Evolutionary conservation across 306 rosid species (phyloP), one percentile per base, ranked within the genome.

Genomic region (Ormosia semicastrata): DNA sequence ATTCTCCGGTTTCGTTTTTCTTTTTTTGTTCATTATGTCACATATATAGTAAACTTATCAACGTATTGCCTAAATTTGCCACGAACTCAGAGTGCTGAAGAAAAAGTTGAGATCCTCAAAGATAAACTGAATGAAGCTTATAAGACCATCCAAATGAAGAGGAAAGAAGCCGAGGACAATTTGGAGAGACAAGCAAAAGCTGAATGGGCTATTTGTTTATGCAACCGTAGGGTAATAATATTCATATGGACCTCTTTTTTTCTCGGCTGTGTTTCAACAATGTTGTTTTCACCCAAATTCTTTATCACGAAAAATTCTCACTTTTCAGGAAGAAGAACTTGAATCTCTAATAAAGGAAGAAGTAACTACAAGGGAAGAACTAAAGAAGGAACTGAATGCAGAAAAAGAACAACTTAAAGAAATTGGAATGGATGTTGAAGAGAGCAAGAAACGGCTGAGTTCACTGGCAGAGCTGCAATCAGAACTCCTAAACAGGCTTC

Each of bases 171-270:
- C 4, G 83, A 86, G 79, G 91, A 84, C 0, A 83, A 75, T 56
- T 18, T 56, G 44, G 90, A 88, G 13, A 89, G 86, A 70, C 89
- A 66, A 5, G 56, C 88, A 24, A 92, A 89, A 89, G 98, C 98
- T 8, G 88, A 90, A 84, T 86, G 96, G 90, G 89, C 90, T 57
- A 88, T 94, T 83, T 81, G 75, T 75, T 77, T 94, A 70, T 89
- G 94, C 85, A 87, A 76, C 58, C 75, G 66, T 6, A 75, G 92
- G 89, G 98, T 91, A 89, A 68, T 40, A 30, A 24, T 24, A 24
- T 57, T 66, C 39, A 15, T 37, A 24, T 24, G 18, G 2, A 2
- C 24, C 24, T 24, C 47, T 41, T 41, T 24, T 24, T 24, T 24
- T 24, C 24, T 24, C 24, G 24, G 24, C 24, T 24, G 24, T 24